A percentile compares a stretch with the other conserved stretches of the same genome.
Conservation (phyloP, 2,329 filamentous ascomycete species). For the Colletotrichum sp. region DNA sequence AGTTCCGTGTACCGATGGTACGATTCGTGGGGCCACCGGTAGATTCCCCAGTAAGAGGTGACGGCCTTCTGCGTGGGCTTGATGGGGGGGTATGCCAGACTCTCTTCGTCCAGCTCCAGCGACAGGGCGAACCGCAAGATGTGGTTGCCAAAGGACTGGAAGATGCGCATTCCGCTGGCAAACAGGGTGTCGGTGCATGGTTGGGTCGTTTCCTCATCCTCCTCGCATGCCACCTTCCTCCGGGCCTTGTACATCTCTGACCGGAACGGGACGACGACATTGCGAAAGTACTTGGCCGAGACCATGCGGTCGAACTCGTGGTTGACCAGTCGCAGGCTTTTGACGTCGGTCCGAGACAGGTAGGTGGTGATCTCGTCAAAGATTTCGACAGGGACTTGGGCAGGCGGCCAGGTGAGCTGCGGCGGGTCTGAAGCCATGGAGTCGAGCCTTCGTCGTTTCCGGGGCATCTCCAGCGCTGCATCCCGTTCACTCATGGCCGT, state of each 20-base stretch:
- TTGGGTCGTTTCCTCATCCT: constrained; percentile 1
- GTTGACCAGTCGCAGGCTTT: constrained; percentile 65
- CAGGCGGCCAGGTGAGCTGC: constrained; percentile 33
- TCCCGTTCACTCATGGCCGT: constrained; percentile 2
- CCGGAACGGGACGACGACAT: constrained; percentile 70
- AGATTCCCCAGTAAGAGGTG: constrained; percentile 67
- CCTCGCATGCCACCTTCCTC: not conserved
- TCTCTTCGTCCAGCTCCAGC: constrained; percentile 67
- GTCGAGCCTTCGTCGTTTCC: constrained; percentile 13
- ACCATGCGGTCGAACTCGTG: constrained; percentile 62
- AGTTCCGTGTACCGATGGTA: constrained; percentile 66
- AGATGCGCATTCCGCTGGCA: constrained; percentile 62
- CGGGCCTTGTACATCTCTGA: constrained; percentile 61
- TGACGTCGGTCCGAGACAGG: constrained; percentile 63
- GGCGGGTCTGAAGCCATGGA: not conserved
- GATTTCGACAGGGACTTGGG: constrained; percentile 63
- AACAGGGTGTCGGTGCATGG: constrained; percentile 29
- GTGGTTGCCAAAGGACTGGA: constrained; percentile 63
- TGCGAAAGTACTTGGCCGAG: constrained; percentile 63
- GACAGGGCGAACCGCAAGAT: constrained; percentile 71
- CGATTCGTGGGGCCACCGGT: constrained; percentile 65
- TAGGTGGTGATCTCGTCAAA: constrained; percentile 61
- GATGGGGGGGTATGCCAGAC: constrained; percentile 54
- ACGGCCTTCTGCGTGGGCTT: constrained; percentile 61
- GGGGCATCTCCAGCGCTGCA: not conserved